Evolutionary conservation across 2,329 filamentous ascomycete genomes (phyloP).

Genomic region (Alternaria metachromatica): DNA sequence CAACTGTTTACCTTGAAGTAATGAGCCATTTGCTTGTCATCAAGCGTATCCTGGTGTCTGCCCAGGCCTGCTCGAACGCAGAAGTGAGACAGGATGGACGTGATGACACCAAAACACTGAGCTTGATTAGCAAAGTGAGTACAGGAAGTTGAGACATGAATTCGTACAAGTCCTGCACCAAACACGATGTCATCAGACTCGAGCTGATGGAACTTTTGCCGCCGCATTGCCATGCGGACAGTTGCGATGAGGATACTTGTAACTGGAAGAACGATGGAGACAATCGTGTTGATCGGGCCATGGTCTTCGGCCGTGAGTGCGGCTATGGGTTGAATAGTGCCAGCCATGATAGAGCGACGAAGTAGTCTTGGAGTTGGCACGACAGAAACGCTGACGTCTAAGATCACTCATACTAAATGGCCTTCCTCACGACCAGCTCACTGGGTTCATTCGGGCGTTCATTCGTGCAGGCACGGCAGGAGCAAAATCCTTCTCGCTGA

Average conservation of each 20-base stretch:
- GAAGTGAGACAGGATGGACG: conserved; percentile 4
- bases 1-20: conserved; percentile 17
- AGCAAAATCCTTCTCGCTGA: neutral
- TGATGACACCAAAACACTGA: conserved; percentile 3
- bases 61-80: conserved; percentile 4
- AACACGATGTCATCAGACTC: conserved; percentile 2
- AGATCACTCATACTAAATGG: neutral
- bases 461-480: neutral
- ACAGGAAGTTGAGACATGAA: neutral
- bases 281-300: conserved; percentile 11
- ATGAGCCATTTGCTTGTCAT: neutral
- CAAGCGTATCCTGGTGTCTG: conserved; percentile 3
- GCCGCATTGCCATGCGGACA: conserved; percentile 4
- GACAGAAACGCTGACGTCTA: neutral
- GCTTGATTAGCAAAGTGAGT: neutral
- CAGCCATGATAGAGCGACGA: neutral
- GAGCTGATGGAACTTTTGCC: conserved; percentile 1
- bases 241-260: conserved; percentile 8
- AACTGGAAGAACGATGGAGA: conserved; percentile 8
- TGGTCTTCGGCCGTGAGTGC: conserved; percentile 7
- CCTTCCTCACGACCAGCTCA: neutral
- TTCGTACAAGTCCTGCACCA: neutral
- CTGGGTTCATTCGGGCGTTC: neutral
- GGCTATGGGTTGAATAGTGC: neutral
- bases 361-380: neutral